Conservation (phyloP, 108 stramenopile species). For the Cyclotella cryptica region DNA sequence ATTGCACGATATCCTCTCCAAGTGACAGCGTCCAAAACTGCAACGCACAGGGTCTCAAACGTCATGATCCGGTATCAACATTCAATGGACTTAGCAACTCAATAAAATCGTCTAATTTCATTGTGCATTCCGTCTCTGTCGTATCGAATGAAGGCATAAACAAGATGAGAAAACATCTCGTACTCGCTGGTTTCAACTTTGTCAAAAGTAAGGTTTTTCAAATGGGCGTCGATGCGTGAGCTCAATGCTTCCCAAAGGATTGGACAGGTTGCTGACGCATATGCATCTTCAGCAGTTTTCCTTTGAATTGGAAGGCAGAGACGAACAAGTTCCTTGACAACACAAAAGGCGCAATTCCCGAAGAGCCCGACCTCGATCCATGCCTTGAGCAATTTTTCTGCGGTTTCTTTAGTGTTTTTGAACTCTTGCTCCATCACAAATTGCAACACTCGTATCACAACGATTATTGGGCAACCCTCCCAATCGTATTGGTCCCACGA, state of each 20-base stretch:
- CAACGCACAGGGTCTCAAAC: too few relatives aligned
- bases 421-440: neutral
- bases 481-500: neutral
- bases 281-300: neutral
- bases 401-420: neutral
- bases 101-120: too few relatives aligned
- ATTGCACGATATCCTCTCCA: too few relatives aligned
- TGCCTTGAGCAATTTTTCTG: neutral
- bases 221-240: neutral
- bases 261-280: neutral
- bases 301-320: conserved; percentile 6
- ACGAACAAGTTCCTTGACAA: neutral
- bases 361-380: neutral
- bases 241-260: neutral
- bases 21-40: too few relatives aligned
- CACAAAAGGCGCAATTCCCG: neutral
- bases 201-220: conserved; percentile 3
- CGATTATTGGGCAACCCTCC: neutral
- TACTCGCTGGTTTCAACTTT: neutral
- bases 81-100: too few relatives aligned
- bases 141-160: neutral
- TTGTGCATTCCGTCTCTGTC: neutral
- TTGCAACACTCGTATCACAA: neutral
- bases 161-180: conserved; percentile 9
- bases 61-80: too few relatives aligned